Percentiles rank a stretch among this genome's conserved stretches.
Conservation (phyloP, 495 filamentous ascomycete species). For the Alectoria sarmentosa region DNA sequence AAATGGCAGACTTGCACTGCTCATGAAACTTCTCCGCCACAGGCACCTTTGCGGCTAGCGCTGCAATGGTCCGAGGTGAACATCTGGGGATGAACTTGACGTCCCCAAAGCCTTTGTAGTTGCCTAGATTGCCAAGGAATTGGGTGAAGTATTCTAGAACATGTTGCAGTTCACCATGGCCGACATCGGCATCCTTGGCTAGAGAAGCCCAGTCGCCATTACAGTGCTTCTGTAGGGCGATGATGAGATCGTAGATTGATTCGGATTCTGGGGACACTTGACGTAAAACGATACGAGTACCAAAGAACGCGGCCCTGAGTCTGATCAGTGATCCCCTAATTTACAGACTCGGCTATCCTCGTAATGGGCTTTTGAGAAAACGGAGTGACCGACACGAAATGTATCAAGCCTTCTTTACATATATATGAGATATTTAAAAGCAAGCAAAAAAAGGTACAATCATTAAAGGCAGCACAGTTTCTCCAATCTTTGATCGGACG, state of each 20-base stretch:
- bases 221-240: conserved; percentile 65
- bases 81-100: conserved; percentile 87
- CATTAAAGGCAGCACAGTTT: background rate
- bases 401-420: too few species aligned
- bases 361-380: too few species aligned
- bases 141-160: conserved; percentile 85
- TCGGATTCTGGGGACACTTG: conserved; percentile 90
- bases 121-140: conserved; percentile 86
- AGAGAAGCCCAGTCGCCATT: conserved; percentile 74
- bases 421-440: background rate
- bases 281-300: conserved; percentile 76
- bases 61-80: conserved; percentile 55
- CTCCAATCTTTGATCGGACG: too few species aligned
- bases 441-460: background rate
- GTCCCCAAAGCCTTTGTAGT: conserved; percentile 96
- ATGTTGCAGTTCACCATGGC: conserved; percentile 57
- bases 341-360: too few species aligned
- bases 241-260: conserved; percentile 83
- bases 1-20: conserved; percentile 57
- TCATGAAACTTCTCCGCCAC: conserved; percentile 57
- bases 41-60: conserved; percentile 59
- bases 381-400: too few species aligned
- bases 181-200: conserved; percentile 60
- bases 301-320: conserved; percentile 70
- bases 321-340: background rate